Percentiles rank a stretch among this genome's conserved stretches.
These are phyloP conservation scores for Dendrocalamus sinicus DNA, from an alignment of 176 grass and related monocot genomes.

Conservation along the genomic window DNA sequence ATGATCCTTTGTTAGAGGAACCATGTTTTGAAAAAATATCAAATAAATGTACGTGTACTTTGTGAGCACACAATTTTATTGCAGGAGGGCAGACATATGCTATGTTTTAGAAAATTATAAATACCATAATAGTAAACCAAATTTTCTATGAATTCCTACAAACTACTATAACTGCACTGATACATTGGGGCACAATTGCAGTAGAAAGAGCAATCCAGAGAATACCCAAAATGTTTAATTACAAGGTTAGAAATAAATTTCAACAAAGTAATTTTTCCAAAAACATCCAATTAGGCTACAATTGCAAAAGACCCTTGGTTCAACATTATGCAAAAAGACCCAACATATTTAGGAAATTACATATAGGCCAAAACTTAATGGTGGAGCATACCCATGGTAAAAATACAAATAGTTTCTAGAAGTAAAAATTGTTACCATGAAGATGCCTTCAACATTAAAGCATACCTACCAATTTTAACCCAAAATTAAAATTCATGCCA, in stretches of 20 bases:
- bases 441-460: neutral
- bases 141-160: neutral
- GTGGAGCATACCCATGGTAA: neutral
- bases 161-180: neutral
- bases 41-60: neutral
- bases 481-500: neutral
- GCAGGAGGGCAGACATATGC: neutral
- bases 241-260: neutral
- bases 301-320: neutral
- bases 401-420: too few relatives aligned
- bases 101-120: neutral
- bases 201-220: neutral
- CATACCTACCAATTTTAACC: neutral
- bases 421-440: neutral
- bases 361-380: neutral
- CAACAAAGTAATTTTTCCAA: neutral
- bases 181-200: neutral
- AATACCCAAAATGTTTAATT: neutral
- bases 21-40: too few relatives aligned
- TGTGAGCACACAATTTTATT: too few relatives aligned
- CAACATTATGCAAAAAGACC: neutral
- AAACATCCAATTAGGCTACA: neutral
- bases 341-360: neutral
- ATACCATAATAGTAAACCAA: neutral
- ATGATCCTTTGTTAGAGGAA: too few relatives aligned